These are phyloP conservation scores for Kurtzmaniella cleridarum DNA, from an alignment of 805 yeast genomes.

Conservation along the genomic window DNA sequence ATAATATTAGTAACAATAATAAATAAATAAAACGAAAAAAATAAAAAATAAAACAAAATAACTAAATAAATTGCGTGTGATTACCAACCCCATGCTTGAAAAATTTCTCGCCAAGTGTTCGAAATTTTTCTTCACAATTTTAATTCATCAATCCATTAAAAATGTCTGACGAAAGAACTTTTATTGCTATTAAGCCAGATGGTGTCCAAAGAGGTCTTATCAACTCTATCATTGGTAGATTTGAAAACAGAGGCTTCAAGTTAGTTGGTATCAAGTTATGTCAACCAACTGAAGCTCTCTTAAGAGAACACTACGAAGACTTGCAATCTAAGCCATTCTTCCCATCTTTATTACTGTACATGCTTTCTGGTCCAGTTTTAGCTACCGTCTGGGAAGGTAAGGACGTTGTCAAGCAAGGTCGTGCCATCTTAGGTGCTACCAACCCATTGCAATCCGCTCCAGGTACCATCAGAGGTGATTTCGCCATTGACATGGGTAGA, in stretches of 20 bases:
- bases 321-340: conserved; percentile 94
- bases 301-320: conserved; percentile 94
- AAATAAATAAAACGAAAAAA: no score
- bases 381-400: conserved; percentile 99
- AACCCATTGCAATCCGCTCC: conserved; percentile 97
- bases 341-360: conserved; percentile 93
- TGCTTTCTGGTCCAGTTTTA: conserved; percentile 97
- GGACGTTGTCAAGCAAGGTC: conserved; percentile 98
- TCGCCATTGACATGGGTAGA: conserved; percentile 98
- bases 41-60: no score
- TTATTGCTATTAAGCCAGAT: conserved; percentile 95
- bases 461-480: conserved; percentile 99
- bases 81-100: no score
- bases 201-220: conserved; percentile 99
- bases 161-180: conserved; percentile 79
- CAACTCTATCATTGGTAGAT: conserved; percentile 84
- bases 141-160: conserved; percentile 5
- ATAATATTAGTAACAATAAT: no score
- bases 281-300: conserved; percentile 77
- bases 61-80: no score
- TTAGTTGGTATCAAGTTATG: conserved; percentile 92
- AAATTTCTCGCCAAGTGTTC: no score
- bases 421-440: conserved; percentile 97
- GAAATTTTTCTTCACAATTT: neutral
- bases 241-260: conserved; percentile 97